These are phyloP conservation scores for Schizosaccharomyces octosporus DNA, from an alignment of 805 yeast species.

Conservation along the genomic window DNA sequence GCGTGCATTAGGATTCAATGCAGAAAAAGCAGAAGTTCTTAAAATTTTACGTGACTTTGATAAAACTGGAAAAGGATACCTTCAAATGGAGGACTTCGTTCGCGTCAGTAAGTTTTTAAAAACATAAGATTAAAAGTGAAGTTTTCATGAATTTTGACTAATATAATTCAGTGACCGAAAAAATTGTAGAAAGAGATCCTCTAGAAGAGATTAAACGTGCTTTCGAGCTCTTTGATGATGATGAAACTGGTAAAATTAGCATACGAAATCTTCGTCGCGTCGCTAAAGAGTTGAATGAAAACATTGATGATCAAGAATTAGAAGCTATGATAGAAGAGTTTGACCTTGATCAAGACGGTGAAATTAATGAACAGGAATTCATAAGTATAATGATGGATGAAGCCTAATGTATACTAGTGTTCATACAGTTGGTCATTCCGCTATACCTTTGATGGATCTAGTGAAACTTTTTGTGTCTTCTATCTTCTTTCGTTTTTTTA, in stretches of 20 bases:
- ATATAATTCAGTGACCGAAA: slow-evolving; percentile 33
- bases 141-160: background rate
- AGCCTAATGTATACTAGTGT: background rate
- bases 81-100: background rate
- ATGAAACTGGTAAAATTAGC: slow-evolving; percentile 62
- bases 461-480: too few species aligned
- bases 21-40: slow-evolving; percentile 53
- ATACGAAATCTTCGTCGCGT: slow-evolving; percentile 65
- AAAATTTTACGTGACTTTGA: slow-evolving; percentile 47
- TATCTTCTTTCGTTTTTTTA: too few species aligned
- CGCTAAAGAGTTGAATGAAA: slow-evolving; percentile 81
- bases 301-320: slow-evolving; percentile 71
- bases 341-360: slow-evolving; percentile 90
- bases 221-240: slow-evolving; percentile 70
- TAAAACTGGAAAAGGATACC: background rate
- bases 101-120: background rate
- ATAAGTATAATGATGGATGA: slow-evolving; percentile 28
- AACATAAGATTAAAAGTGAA: too few species aligned
- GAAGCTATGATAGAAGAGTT: slow-evolving; percentile 95
- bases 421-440: too few species aligned
- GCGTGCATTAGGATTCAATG: slow-evolving; percentile 80
- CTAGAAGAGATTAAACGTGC: slow-evolving; percentile 78
- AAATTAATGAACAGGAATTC: slow-evolving; percentile 73
- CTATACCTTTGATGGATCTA: too few species aligned
- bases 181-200: slow-evolving; percentile 74